Evolutionary conservation across 768 basidiomycete species (phyloP), one percentile per base, ranked within the genome.

Genomic region (Leccinum uliginosum): DNA sequence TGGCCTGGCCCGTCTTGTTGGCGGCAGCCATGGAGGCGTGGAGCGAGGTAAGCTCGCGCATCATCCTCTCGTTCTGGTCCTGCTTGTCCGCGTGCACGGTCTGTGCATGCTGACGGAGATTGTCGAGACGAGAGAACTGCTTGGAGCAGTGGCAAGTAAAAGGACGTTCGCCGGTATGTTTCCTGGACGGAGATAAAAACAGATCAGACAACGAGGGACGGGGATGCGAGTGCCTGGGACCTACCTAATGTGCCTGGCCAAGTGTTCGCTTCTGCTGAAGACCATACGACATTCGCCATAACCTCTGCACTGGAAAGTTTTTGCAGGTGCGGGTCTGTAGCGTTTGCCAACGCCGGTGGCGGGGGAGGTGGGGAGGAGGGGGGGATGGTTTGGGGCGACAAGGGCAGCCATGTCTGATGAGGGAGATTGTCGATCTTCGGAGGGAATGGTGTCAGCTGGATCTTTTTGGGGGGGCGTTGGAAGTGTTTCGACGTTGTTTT

Each of bases 231-330:
- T 63, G 64, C 65, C 63, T 62, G 67, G 64, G 58, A 72, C 84
- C 71, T 67, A 94, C 94, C 96, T 80, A 71, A 97, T 90, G 78
- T 98, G 96, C 65, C 96, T 81, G 58, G 95, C 93, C 6, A 98
- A 79, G 75, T 98, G 96, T 74, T 98, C 96, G 71, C 89, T 91
- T 73, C 96, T 80, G 58, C 88, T 90, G 72, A 98, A 98, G 59
- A 95, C 92, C 93, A 97, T 98, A 57, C 89, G 81, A 76, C 96
- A 98, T 50, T 94, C 92, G 63, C 93, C 93, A 70, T 89, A 98
- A 12, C 95, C 95, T 51, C 86, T 83, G 75, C 96, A 98, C 67
- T 93, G 90, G 73, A 97, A 98, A 29, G 93, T 93, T 78, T 96
- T 97, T 55, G 91, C 88, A 6, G 91, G 90, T 0, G 89, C 86